Evolutionary conservation across 1,139 yeast genomes (phyloP).

Genomic region (Yamadazyma oceani): DNA sequence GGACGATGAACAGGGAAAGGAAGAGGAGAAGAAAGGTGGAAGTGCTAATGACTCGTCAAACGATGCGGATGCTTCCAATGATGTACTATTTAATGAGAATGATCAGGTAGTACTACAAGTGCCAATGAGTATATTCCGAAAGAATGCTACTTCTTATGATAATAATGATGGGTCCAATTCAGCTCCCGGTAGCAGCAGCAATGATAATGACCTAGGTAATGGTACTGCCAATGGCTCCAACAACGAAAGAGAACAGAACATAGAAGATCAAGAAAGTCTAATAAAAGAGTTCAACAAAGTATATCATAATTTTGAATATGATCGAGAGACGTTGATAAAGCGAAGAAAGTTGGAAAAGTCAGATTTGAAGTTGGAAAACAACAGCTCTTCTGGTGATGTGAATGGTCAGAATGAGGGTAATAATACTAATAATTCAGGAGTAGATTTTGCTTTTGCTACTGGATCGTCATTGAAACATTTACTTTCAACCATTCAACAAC

Average conservation of each 20-base stretch:
- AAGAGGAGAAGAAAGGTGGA: constrained; percentile 7
- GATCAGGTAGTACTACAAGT: constrained; percentile 32
- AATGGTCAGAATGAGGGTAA: constrained; percentile 5
- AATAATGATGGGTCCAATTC: too few species aligned
- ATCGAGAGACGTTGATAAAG: constrained; percentile 73
- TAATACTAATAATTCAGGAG: constrained; percentile 34
- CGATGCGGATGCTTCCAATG: constrained; percentile 4
- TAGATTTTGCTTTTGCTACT: constrained; percentile 27
- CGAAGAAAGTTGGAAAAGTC: constrained; percentile 78
- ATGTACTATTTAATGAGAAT: constrained; percentile 21
- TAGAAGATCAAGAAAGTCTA: constrained; percentile 40
- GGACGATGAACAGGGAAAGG: constrained; percentile 21
- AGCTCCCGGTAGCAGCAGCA: constrained; percentile 1
- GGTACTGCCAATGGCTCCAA: neutral
- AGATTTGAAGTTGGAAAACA: constrained; percentile 64
- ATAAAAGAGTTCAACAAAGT: constrained; percentile 53
- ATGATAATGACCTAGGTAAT: constrained; percentile 8
- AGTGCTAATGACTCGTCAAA: too few species aligned
- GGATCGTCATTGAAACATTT: constrained; percentile 88
- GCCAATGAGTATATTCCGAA: constrained; percentile 29
- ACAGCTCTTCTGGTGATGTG: constrained; percentile 3
- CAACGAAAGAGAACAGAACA: constrained; percentile 11
- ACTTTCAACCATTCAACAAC: constrained; percentile 71
- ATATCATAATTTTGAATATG: constrained; percentile 84
- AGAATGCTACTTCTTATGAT: constrained; percentile 4